Base-by-base conservation (phyloP, 2,329 filamentous ascomycete species). In the Fusarium tanahbumbuense region DNA sequence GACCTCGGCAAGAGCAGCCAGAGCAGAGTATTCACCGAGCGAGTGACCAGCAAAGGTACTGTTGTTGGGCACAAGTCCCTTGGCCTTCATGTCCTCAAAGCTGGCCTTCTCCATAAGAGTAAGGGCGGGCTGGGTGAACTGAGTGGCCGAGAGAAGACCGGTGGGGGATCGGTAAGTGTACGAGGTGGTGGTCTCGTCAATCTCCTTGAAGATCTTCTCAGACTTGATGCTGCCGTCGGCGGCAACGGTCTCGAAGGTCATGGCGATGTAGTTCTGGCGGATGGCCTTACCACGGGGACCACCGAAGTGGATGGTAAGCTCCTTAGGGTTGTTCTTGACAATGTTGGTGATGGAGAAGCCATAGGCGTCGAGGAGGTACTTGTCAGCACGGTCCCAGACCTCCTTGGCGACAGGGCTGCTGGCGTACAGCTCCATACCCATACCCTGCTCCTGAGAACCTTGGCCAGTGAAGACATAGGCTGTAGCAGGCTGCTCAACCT, bases 41-140 rank as follows among this genome's bases (percentile, higher is more conserved):
- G 97, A 99, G 85, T 99, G 96, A 72, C 96, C 96, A 16, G 96
- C 96, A 79, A 99, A 99, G 73, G 92, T 97, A 87, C 93, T 98
- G 84, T 98, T 95, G 64, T 93, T 88, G 75, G 97, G 94, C 32
- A 99, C 95, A 34, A 99, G 89, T 67, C 97, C 96, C 87, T 97
- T 98, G 76, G 94, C 88, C 78, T 93, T 93, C 96, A 99, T 98
- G 81, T 99, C 97, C 83, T 98, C 96, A 75, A 99, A 99, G 76
- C 93, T 97, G 64, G 96, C 96, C 88, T 99, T 99, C 86, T 99
- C 96, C 97, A 99, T 99, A 52, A 99, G 88, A 1, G 96, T 99
- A 75, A 99, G 85, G 53, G 96, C 96, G 34, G 96, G 96, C 83
- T 99, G 96, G 0, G 96, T 99, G 85, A 99, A 99, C 79, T 99